phyloP scores from a whole-genome alignment of 345 rosid species.

The Salix arbutifolia region DNA sequence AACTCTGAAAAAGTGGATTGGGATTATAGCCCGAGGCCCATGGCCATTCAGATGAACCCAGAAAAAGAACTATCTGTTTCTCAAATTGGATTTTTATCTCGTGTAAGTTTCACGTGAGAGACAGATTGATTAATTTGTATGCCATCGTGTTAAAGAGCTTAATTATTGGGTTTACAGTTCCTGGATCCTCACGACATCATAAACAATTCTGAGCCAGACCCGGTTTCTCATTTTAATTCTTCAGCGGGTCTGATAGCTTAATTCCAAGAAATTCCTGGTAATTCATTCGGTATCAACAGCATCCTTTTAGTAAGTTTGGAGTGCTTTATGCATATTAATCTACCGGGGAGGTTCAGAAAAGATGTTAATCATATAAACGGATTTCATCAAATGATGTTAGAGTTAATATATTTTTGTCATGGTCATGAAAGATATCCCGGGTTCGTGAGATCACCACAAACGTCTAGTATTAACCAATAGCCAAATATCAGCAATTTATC shows the following conservation, averaged over 20 bases:
- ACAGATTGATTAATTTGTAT: neutral
- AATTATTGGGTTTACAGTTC: neutral
- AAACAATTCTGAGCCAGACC: neutral
- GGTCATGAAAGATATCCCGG: neutral
- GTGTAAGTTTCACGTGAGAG: neutral
- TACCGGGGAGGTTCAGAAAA: too few relatives aligned
- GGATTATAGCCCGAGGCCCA: too few relatives aligned
- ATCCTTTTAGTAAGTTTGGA: too few relatives aligned
- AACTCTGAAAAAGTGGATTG: neutral
- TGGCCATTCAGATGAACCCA: too few relatives aligned
- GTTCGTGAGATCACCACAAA: neutral
- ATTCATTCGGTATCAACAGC: too few relatives aligned
- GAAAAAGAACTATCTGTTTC: too few relatives aligned
- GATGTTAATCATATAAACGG: neutral
- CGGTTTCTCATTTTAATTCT: neutral
- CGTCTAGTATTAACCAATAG: too few relatives aligned
- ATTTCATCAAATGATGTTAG: neutral
- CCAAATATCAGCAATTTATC: neutral
- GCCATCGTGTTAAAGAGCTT: neutral
- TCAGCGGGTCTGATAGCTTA: neutral
- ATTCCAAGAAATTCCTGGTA: neutral
- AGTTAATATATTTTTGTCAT: neutral
- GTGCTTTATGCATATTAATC: too few relatives aligned
- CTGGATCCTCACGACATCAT: neutral
- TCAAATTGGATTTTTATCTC: too few relatives aligned